These are phyloP conservation scores for Alternaria solani DNA, from an alignment of 2,329 filamentous ascomycete species.

Conservation along the genomic window DNA sequence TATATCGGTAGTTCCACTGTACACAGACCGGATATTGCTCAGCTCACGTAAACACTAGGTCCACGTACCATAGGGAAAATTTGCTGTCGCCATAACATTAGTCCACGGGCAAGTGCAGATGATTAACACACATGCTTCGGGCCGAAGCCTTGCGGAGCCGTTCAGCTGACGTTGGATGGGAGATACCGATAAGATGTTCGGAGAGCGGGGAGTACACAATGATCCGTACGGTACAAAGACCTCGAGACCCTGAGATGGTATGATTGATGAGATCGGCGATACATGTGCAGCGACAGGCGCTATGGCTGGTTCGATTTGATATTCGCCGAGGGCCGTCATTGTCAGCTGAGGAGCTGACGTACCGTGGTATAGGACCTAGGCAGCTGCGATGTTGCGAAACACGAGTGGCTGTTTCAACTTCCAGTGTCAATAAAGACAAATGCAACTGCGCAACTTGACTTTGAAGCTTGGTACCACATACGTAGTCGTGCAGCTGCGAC, in stretches of 20 bases:
- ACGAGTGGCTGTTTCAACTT: conserved; percentile 12
- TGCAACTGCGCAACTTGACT: conserved; percentile 7
- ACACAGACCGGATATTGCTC: not conserved
- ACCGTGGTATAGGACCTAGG: not conserved
- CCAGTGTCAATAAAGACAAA: conserved; percentile 10
- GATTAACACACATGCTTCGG: not conserved
- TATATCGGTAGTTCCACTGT: conserved; percentile 2
- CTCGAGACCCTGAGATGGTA: not conserved
- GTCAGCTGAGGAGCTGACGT: not conserved
- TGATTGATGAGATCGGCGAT: not conserved
- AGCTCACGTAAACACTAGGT: conserved; percentile 7
- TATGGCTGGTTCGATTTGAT: not conserved
- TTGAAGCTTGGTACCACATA: conserved; percentile 3
- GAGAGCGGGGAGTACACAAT: not conserved
- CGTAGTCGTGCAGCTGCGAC: conserved; percentile 11
- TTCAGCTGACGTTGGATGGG: conserved; percentile 4
- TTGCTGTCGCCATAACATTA: not conserved
- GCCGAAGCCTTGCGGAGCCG: not conserved
- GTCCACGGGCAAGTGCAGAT: not conserved
- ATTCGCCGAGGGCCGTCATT: not conserved
- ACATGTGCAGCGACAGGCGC: not conserved
- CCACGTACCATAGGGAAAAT: not conserved
- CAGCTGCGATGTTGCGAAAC: conserved; percentile 8
- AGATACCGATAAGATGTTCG: conserved; percentile 6
- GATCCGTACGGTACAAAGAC: not conserved